These are phyloP conservation scores for Mycena floridula DNA, from an alignment of 768 basidiomycete species.

Conservation along the genomic window DNA sequence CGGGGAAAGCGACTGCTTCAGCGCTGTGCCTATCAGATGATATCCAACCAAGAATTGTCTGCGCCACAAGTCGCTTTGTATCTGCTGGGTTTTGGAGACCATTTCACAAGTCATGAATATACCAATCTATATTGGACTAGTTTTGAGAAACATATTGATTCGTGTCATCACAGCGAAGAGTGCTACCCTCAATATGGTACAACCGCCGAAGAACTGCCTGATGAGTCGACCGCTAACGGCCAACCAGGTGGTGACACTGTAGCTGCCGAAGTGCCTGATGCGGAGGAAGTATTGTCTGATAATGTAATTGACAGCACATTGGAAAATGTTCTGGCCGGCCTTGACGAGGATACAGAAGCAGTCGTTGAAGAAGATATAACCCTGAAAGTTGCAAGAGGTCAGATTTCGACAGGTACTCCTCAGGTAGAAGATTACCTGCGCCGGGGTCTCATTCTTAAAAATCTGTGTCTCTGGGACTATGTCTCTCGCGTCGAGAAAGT, in stretches of 20 bases:
- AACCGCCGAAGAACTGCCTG: conserved; percentile 7
- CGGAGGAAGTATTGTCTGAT: background rate
- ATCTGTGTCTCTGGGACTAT: conserved; percentile 3
- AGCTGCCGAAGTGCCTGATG: background rate
- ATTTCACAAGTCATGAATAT: conserved; percentile 21
- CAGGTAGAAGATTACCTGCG: background rate
- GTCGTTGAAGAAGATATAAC: background rate
- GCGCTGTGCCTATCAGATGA: conserved; percentile 19
- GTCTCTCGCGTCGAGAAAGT: background rate
- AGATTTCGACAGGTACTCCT: background rate
- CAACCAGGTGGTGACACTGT: background rate
- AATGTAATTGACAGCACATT: background rate
- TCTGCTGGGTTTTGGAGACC: conserved; percentile 18
- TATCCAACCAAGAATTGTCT: conserved; percentile 21
- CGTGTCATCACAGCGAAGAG: background rate
- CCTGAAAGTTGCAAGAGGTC: background rate
- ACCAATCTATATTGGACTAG: conserved; percentile 15
- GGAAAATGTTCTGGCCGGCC: background rate
- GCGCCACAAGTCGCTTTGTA: conserved; percentile 20
- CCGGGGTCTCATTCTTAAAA: background rate
- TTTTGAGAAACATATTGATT: conserved; percentile 10
- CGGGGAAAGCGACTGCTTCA: conserved; percentile 16
- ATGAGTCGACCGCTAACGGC: background rate
- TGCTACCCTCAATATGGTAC: background rate
- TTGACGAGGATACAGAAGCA: background rate